A percentile compares a stretch with the other conserved stretches of the same genome.
These are phyloP conservation scores for Pseudocercospora ulei DNA, from an alignment of 2,329 filamentous ascomycete species.

Conservation along the genomic window DNA sequence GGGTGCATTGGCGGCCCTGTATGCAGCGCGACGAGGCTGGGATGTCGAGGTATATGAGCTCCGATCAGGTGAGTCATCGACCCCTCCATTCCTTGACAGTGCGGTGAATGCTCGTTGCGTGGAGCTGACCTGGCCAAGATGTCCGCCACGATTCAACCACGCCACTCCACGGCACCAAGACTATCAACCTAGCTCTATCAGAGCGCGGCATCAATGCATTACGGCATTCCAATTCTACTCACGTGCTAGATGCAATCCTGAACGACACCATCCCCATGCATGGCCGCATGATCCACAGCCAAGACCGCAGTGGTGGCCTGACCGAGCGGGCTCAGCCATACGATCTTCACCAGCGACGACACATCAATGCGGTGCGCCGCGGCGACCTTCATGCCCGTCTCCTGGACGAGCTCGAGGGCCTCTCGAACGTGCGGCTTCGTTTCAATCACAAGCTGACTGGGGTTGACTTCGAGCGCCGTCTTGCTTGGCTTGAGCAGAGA, in stretches of 20 bases:
- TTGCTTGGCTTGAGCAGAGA: slow-evolving; percentile 72
- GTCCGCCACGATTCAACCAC: slow-evolving; percentile 71
- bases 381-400: slow-evolving; percentile 71
- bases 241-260: slow-evolving; percentile 64
- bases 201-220: slow-evolving; percentile 89
- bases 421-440: slow-evolving; percentile 82
- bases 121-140: slow-evolving; percentile 48
- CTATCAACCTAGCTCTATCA: slow-evolving; percentile 94
- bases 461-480: slow-evolving; percentile 67
- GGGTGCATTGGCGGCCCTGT: slow-evolving; percentile 80
- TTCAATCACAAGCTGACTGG: slow-evolving; percentile 92
- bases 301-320: slow-evolving; percentile 53
- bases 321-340: slow-evolving; percentile 79
- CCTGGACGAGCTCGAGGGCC: slow-evolving; percentile 68
- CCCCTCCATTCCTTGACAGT: neutral
- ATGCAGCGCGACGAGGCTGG: slow-evolving; percentile 79
- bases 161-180: slow-evolving; percentile 90
- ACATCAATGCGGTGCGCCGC: slow-evolving; percentile 77
- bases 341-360: slow-evolving; percentile 71
- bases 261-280: slow-evolving; percentile 79
- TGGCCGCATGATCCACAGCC: slow-evolving; percentile 90
- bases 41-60: slow-evolving; percentile 92
- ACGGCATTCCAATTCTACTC: slow-evolving; percentile 55
- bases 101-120: neutral
- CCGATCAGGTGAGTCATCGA: slow-evolving; percentile 61